Conservation (phyloP, 78 protist genomes). For the Dictyostelium brefeldianum region DNA sequence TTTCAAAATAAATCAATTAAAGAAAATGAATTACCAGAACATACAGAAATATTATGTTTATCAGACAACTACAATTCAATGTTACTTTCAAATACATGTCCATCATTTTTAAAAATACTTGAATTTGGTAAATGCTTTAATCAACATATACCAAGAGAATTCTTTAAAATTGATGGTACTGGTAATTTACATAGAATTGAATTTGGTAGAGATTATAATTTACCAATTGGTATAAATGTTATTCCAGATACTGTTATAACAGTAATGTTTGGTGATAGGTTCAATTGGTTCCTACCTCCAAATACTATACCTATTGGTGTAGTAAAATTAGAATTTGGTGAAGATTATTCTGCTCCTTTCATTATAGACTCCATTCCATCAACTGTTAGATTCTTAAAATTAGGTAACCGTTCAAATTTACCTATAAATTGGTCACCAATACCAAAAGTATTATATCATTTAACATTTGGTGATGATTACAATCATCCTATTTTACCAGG, state of each 20-base stretch:
- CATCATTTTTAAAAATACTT: neutral
- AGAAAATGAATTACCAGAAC: neutral
- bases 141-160: neutral
- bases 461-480: neutral
- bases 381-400: neutral
- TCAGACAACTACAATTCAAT: neutral
- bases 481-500: neutral
- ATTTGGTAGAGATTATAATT: neutral
- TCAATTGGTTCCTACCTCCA: neutral
- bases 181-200: constrained; percentile 11
- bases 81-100: neutral
- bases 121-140: neutral
- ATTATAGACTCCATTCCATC: neutral
- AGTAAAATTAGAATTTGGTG: neutral
- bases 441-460: constrained; percentile 1
- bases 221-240: neutral
- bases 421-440: neutral
- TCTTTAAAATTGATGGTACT: neutral
- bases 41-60: neutral
- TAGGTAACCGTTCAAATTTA: neutral
- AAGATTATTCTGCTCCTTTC: neutral
- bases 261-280: neutral
- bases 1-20: neutral
- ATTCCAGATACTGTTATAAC: neutral
- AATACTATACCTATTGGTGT: neutral